A percentile compares a stretch with the other conserved stretches of the same genome.
Conservation (phyloP, 1,284 basidiomycete genomes). For the Singerocomus rubriflavus region DNA sequence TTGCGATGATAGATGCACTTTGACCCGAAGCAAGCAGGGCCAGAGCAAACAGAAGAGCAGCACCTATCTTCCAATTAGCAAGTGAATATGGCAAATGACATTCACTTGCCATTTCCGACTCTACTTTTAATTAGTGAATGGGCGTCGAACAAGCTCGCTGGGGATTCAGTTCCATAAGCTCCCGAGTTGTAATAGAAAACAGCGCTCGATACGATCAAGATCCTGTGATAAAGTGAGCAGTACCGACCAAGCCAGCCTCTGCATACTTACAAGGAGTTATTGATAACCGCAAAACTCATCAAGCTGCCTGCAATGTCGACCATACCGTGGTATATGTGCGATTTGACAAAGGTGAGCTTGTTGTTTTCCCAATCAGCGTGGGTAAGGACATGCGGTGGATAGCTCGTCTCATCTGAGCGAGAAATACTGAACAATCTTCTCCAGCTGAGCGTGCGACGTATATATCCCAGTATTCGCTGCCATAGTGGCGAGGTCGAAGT, state of each 20-base stretch:
- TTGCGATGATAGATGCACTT: conserved; percentile 91
- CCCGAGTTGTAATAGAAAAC: conserved; percentile 69
- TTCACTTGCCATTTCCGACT: conserved; percentile 62
- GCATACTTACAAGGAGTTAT: conserved; percentile 71
- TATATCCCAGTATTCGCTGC: conserved; percentile 11
- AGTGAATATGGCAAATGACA: conserved; percentile 11
- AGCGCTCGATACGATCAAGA: conserved; percentile 64
- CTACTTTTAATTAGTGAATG: conserved; percentile 65
- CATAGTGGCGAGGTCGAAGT: not conserved
- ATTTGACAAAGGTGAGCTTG: conserved; percentile 61
- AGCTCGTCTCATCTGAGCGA: conserved; percentile 19
- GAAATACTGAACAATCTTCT: conserved; percentile 21
- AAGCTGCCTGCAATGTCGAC: conserved; percentile 65
- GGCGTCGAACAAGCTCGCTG: conserved; percentile 81
- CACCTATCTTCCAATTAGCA: conserved; percentile 40
- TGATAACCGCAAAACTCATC: conserved; percentile 81
- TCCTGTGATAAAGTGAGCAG: conserved; percentile 40
- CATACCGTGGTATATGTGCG: conserved; percentile 78
- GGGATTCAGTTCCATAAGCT: conserved; percentile 34
- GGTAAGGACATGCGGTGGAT: conserved; percentile 27
- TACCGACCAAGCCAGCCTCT: not conserved
- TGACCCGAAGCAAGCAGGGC: conserved; percentile 86
- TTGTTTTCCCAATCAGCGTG: conserved; percentile 67
- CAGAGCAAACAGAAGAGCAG: conserved; percentile 83
- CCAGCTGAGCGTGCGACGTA: conserved; percentile 14